phyloP scores from a whole-genome alignment of 208 protist genomes.

The Acanthamoeba castellanii region DNA sequence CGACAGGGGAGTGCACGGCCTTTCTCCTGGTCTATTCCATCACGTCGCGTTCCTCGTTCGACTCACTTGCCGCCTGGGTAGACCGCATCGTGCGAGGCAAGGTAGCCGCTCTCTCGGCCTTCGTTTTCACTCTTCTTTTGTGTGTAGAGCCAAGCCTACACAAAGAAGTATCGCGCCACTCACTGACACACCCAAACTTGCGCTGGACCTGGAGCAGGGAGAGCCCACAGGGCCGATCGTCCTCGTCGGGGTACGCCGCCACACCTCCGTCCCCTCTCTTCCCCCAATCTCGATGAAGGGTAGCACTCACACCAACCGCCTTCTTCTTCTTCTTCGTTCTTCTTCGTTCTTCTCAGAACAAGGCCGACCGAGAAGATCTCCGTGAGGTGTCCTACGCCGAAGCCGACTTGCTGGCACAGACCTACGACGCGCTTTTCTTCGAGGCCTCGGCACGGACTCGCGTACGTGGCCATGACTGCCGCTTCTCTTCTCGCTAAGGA shows the following conservation, averaged over 20 bases:
- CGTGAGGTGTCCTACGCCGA: neutral
- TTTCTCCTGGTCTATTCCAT: conserved; percentile 19
- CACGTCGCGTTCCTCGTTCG: neutral
- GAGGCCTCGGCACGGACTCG: conserved; percentile 9
- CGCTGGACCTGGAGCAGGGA: neutral
- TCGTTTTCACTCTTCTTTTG: neutral
- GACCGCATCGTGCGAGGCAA: neutral
- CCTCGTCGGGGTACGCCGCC: neutral
- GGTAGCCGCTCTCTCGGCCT: neutral
- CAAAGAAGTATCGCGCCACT: too few species aligned
- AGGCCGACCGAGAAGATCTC: neutral
- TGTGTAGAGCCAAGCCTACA: neutral
- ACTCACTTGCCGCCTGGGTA: neutral
- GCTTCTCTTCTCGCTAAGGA: too few species aligned
- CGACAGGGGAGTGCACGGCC: conserved; percentile 14
- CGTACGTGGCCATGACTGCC: neutral
- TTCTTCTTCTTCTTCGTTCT: too few species aligned
- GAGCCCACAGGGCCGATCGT: neutral
- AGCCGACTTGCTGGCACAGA: neutral
- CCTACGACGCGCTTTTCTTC: conserved; percentile 3
- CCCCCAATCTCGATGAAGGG: too few species aligned
- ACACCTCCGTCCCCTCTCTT: neutral
- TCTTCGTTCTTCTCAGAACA: neutral
- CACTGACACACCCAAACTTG: neutral
- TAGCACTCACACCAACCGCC: too few species aligned